Base-by-base conservation (phyloP, 225 moss, liverwort and hornwort species). In the Polytrichum formosum region DNA sequence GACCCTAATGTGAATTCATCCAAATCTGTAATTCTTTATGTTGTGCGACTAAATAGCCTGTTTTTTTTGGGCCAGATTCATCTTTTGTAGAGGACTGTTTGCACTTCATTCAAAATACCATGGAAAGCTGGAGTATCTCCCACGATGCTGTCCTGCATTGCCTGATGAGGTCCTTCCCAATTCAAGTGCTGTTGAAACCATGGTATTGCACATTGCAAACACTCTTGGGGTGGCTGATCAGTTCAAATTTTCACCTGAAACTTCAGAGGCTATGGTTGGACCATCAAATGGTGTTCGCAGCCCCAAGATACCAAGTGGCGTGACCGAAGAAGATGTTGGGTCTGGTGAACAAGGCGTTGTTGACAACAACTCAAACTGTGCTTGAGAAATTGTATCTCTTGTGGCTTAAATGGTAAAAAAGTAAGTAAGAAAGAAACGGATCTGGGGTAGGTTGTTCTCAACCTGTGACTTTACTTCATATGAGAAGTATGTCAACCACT, bases 41-140 rank as follows among this genome's bases (percentile, higher is more conserved):
- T 26, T 72, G 53, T 61, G 23, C 55, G 27, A 53, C 37, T 23
- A 31, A 10, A 26, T 3, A 54, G 30, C 25, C 67, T 9, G 21
- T 13, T 55, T 18, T 59, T 25, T 62, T 56, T 25, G 56, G 6
- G 78, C 73, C 89, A 95, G 95, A 80, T 96, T 96, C 74, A 89
- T 93, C 53, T 84, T 96, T 65, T 93, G 96, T 85, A 82, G 96
- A 69, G 93, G 91, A 72, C 78, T 78, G 67, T 87, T 91, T 76
- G 83, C 87, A 64, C 84, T 89, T 71, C 96, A 96, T 76, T 69
- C 76, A 6, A 85, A 76, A 59, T 93, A 81, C 68, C 80, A 86
- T 72, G 85, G 70, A 74, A 82, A 79, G 74, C 82, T 73, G 28
- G 93, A 92, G 75, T 93, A 82, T 61, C 67, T 80, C 29, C 90